Evolutionary conservation across 305 asterid species (phyloP).

Genomic region (Ilex paraguariensis): DNA sequence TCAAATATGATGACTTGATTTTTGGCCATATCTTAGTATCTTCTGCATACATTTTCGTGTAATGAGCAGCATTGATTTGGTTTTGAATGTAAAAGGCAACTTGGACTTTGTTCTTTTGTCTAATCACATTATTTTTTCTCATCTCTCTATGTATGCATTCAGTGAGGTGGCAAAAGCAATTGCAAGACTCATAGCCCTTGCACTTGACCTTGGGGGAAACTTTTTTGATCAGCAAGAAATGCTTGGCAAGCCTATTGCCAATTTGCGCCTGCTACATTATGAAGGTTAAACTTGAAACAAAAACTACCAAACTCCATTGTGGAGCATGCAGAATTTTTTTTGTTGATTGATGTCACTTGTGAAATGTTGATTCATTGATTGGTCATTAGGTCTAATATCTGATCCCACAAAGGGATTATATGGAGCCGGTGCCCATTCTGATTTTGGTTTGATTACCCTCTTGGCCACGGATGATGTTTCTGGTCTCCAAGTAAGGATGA

Average conservation of each 20-base stretch:
- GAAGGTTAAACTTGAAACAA: conserved; percentile 39
- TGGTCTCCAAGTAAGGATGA: conserved; percentile 72
- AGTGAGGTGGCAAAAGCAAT: conserved; percentile 67
- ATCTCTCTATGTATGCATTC: conserved; percentile 12
- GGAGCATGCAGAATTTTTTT: conserved; percentile 6
- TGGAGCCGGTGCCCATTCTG: conserved; percentile 98
- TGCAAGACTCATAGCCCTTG: conserved; percentile 71
- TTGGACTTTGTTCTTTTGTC: too few relatives aligned
- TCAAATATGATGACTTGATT: too few relatives aligned
- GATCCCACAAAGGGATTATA: conserved; percentile 75
- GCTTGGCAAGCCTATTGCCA: conserved; percentile 66
- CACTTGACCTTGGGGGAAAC: conserved; percentile 54
- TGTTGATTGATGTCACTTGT: conserved; percentile 9
- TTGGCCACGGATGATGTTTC: conserved; percentile 64
- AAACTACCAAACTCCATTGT: conserved; percentile 8
- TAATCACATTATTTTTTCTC: conserved; percentile 6
- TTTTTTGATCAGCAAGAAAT: conserved; percentile 65
- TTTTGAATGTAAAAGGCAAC: too few relatives aligned
- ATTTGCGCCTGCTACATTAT: conserved; percentile 79
- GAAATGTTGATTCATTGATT: neutral
- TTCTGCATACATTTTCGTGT: too few relatives aligned
- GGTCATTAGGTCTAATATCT: conserved; percentile 40
- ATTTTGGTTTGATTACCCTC: conserved; percentile 76
- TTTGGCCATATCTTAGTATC: too few relatives aligned
- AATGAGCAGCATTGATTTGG: too few relatives aligned